Evolutionary conservation across 257 asterid genomes (phyloP), one percentile per base, ranked within the genome.

Genomic region (Osmanthus fragrans): DNA sequence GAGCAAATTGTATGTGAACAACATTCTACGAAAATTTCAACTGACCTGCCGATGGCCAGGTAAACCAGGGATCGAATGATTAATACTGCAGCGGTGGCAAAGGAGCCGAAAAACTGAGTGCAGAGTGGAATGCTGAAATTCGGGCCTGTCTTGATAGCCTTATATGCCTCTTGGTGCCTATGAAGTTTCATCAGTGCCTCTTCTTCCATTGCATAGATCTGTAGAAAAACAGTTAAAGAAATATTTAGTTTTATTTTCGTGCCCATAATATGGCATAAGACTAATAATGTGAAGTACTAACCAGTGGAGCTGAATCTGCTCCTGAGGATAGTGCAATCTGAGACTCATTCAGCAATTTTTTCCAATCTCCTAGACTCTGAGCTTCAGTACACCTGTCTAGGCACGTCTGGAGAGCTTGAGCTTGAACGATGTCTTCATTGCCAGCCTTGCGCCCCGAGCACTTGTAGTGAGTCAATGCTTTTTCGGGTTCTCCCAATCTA

Each of bases 241-340:
- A 54, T 30, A 19, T 34, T 76, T 58, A 39, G 18, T 68, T 4
- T n/a, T 68, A 34, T 51, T 29, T 7, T 3, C 63, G 3, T 27
- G 30, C 12, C 37, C 18, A 25, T 16, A 63, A 63, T 18, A 6
- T 9, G n/a, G 5, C 4, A 29, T 39, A 10, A 76, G 18, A 13
- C 56, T 45, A 77, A 70, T 34, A 7, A 33, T 0, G 2, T 6
- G 18, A 13, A 74, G 47, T 71, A 45, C 45, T 47, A 64, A 89
- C 96, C 94, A 81, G 86, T 73, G 87, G 90, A 68, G 94, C 86
- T 37, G 91, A 85, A 86, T 89, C 96, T 36, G 92, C 90, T 5
- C 96, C 94, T 10, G 75, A 68, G 21, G 81, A 77, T 11, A 85
- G 63, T 23, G 90, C 91, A 73, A 11, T 34, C 71, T 73, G 82